Conservation (phyloP, 2,329 filamentous ascomycete species). For the Paraphoma chrysanthemicola region DNA sequence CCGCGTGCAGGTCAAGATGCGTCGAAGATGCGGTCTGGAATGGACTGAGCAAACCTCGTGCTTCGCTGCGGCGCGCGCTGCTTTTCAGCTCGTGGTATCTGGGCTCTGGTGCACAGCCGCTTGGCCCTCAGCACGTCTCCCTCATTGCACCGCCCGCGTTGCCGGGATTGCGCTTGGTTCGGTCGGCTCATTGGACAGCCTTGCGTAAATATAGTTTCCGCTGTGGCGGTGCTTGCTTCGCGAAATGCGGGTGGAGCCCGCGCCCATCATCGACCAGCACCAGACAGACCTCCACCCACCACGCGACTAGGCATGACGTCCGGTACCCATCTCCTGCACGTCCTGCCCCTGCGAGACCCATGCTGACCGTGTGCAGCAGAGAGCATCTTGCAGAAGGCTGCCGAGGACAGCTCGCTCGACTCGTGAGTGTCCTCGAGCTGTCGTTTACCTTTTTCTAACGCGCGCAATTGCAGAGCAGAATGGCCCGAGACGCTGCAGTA, state of each 20-base stretch:
- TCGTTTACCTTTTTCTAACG: constrained; percentile 32
- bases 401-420: constrained; percentile 65
- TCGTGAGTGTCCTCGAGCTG: constrained; percentile 54
- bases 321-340: constrained; percentile 9
- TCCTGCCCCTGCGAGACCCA: neutral
- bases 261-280: constrained; percentile 9
- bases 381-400: constrained; percentile 62
- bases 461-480: constrained; percentile 60
- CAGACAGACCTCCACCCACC: constrained; percentile 4
- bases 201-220: constrained; percentile 9
- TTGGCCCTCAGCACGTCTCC: neutral
- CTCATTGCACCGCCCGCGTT: neutral
- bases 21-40: constrained; percentile 4
- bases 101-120: neutral
- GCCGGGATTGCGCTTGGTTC: neutral
- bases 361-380: constrained; percentile 48
- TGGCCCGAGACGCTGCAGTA: constrained; percentile 73
- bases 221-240: constrained; percentile 18
- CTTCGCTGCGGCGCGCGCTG: neutral
- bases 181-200: constrained; percentile 10
- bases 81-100: constrained; percentile 2
- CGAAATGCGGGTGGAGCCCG: neutral
- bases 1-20: neutral
- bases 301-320: constrained; percentile 26
- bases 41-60: neutral